Evolutionary conservation across 2,329 filamentous ascomycete genomes (phyloP).

Genomic region (Ceratocystis papillata): DNA sequence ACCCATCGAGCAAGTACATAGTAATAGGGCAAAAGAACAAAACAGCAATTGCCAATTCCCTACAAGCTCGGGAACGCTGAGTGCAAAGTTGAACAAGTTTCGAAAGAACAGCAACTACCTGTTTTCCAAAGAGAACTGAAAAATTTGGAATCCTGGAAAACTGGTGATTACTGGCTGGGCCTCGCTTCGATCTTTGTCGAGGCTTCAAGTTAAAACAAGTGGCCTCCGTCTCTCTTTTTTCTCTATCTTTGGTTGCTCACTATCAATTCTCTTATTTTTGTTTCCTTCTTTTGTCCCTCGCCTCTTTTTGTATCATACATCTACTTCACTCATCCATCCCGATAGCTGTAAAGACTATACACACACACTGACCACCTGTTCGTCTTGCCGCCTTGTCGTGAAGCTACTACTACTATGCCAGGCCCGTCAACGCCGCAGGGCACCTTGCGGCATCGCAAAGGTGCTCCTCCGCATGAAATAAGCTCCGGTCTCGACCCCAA

Average conservation of each 20-base stretch:
- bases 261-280: constrained; percentile 16
- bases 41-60: background rate
- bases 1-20: background rate
- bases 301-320: background rate
- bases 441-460: constrained; percentile 50
- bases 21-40: background rate
- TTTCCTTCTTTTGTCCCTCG: constrained; percentile 21
- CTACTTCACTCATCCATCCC: background rate
- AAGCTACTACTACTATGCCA: constrained; percentile 34
- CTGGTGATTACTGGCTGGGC: constrained; percentile 19
- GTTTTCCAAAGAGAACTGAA: background rate
- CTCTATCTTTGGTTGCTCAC: constrained; percentile 24
- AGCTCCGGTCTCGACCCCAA: constrained; percentile 34
- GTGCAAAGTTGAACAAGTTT: background rate
- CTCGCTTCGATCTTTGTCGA: constrained; percentile 23
- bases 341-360: background rate
- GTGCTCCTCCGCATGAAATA: constrained; percentile 34
- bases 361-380: background rate
- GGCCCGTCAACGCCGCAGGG: constrained; percentile 44
- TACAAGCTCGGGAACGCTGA: background rate
- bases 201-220: constrained; percentile 23
- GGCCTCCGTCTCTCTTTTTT: constrained; percentile 25
- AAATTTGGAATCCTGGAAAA: background rate
- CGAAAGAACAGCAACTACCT: background rate
- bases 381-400: background rate